These are phyloP conservation scores for Cucurbitaria berberidis DNA, from an alignment of 2,329 filamentous ascomycete species.

Conservation along the genomic window DNA sequence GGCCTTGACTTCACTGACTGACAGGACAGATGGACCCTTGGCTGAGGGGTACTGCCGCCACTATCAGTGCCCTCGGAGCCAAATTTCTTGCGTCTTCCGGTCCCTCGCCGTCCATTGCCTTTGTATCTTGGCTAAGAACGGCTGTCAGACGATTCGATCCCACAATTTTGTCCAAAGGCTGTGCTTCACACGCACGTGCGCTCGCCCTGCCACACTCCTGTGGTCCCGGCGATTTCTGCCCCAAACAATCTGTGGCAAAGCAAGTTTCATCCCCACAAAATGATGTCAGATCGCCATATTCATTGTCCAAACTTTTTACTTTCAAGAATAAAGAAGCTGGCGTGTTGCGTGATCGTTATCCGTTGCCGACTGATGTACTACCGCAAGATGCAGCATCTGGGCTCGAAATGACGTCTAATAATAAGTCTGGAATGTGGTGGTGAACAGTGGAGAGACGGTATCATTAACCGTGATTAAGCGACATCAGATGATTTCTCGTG, in stretches of 20 bases:
- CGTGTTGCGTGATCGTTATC: background rate
- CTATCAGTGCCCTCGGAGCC: background rate
- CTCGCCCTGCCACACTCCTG: constrained; percentile 5
- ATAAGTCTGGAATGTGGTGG: background rate
- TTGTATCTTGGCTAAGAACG: background rate
- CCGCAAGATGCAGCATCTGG: background rate
- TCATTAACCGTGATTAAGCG: background rate
- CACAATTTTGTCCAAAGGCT: constrained; percentile 1
- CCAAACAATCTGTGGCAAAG: constrained; percentile 11
- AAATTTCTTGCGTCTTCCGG: background rate
- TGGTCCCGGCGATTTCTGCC: constrained; percentile 1
- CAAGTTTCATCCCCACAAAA: constrained; percentile 20
- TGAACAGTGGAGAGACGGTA: background rate
- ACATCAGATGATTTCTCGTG: background rate
- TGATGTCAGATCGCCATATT: constrained; percentile 23
- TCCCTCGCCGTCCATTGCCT: background rate
- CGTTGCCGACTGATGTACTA: background rate
- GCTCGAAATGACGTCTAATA: constrained; percentile 2
- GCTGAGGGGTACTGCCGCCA: constrained; percentile 13
- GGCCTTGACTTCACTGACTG: constrained; percentile 1
- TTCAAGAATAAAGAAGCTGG: background rate
- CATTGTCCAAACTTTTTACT: background rate
- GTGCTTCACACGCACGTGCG: constrained; percentile 14
- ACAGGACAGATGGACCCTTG: constrained; percentile 10
- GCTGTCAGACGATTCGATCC: background rate